Evolutionary conservation across 1,284 basidiomycete species (phyloP).

Genomic region (Tremellales sp.): DNA sequence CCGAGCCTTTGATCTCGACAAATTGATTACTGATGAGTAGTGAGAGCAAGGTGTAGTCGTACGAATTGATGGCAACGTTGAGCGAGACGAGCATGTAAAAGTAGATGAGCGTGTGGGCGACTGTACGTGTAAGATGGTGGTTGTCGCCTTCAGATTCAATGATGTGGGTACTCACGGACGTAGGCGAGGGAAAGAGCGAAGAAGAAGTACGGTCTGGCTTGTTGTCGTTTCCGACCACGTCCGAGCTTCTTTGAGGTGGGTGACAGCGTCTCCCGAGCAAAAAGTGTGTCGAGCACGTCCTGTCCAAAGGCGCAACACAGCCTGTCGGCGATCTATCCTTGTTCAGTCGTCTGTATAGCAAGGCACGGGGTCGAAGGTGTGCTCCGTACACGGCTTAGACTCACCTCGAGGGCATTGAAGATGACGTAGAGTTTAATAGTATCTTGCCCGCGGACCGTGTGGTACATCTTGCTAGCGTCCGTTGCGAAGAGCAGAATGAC

Average conservation of each 20-base stretch:
- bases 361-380: neutral
- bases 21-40: constrained; percentile 97
- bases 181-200: constrained; percentile 81
- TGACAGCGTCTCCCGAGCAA: constrained; percentile 84
- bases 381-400: constrained; percentile 8
- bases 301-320: constrained; percentile 96
- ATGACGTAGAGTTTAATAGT: constrained; percentile 99
- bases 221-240: constrained; percentile 45
- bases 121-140: constrained; percentile 53
- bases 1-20: constrained; percentile 97
- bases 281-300: constrained; percentile 93
- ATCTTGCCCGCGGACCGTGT: constrained; percentile 96
- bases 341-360: neutral
- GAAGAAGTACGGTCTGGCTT: constrained; percentile 69
- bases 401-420: constrained; percentile 92
- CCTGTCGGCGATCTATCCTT: constrained; percentile 84
- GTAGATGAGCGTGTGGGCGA: constrained; percentile 87
- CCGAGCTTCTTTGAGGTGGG: constrained; percentile 21
- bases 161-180: constrained; percentile 59
- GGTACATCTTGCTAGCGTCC: constrained; percentile 97
- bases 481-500: constrained; percentile 74
- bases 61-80: constrained; percentile 98
- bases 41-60: constrained; percentile 92
- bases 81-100: constrained; percentile 93
- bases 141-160: constrained; percentile 2